These are phyloP conservation scores for Trichophyton rubrum DNA, from an alignment of 2,329 filamentous ascomycete genomes.

Conservation along the genomic window DNA sequence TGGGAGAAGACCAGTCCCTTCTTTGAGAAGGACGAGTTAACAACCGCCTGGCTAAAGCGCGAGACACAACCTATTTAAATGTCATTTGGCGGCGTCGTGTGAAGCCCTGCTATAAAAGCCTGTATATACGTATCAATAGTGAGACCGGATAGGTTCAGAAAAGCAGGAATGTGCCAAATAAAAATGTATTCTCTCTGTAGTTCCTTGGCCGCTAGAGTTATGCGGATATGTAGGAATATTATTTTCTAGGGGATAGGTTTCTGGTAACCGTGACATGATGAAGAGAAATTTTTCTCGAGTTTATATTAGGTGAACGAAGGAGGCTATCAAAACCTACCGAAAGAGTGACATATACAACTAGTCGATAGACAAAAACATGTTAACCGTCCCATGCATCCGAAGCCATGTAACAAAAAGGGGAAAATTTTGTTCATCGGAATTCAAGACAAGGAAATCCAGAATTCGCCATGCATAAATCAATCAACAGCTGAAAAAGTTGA, in stretches of 20 bases:
- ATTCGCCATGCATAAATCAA: neutral
- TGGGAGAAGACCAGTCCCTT: slow-evolving; percentile 65
- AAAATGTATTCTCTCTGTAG: neutral
- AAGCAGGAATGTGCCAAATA: neutral
- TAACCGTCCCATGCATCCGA: neutral
- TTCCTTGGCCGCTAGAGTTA: no score
- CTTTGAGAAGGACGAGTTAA: slow-evolving; percentile 60
- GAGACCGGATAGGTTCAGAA: neutral
- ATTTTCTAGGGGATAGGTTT: neutral
- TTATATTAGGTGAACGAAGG: neutral
- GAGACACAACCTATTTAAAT: slow-evolving; percentile 53
- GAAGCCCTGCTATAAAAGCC: neutral
- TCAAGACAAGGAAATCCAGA: neutral
- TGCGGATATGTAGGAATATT: neutral
- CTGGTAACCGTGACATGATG: neutral
- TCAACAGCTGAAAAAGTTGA: neutral
- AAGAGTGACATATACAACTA: neutral
- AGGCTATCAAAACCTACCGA: neutral
- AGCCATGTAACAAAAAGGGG: neutral
- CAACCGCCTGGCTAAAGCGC: slow-evolving; percentile 67
- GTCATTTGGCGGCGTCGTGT: neutral
- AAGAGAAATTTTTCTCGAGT: no score
- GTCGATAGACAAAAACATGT: no score
- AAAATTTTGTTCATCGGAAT: neutral
- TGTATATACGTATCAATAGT: neutral